Conservation (phyloP, 352 stramenopile genomes). For the Globisporangium alternatum region DNA sequence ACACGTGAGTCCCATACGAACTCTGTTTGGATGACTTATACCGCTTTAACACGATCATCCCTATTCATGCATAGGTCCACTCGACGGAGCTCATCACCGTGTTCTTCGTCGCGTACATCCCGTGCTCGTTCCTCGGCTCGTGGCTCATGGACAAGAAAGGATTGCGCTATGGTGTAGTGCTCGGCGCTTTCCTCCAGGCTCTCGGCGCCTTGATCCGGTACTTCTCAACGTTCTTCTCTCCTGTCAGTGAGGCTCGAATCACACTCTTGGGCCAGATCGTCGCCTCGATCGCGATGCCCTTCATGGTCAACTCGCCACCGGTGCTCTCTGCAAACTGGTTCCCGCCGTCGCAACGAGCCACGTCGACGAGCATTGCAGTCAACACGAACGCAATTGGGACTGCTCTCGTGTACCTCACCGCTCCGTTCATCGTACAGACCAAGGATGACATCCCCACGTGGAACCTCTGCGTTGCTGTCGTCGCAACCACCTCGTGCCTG, state of each 20-base stretch:
- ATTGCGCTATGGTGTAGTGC: slow-evolving; percentile 53
- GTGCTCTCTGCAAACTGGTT: slow-evolving; percentile 77
- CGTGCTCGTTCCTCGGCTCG: slow-evolving; percentile 75
- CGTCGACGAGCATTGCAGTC: slow-evolving; percentile 61
- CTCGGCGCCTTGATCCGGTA: slow-evolving; percentile 49
- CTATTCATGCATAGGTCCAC: slow-evolving; percentile 43
- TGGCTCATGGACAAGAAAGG: slow-evolving; percentile 83
- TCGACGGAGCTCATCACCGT: slow-evolving; percentile 71
- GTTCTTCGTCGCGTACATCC: slow-evolving; percentile 75
- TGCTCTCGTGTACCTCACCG: slow-evolving; percentile 50
- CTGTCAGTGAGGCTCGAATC: slow-evolving; percentile 26
- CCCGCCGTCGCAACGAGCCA: slow-evolving; percentile 51
- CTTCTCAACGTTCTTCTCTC: slow-evolving; percentile 26
- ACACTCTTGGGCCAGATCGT: slow-evolving; percentile 58
- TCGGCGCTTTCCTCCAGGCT: slow-evolving; percentile 55
- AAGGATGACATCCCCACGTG: slow-evolving; percentile 30
- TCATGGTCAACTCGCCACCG: slow-evolving; percentile 76
- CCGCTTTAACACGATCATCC: too few relatives aligned
- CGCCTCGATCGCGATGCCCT: slow-evolving; percentile 64
- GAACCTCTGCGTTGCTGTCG: slow-evolving; percentile 39
- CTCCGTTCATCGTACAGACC: slow-evolving; percentile 40
- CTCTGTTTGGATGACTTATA: too few relatives aligned
- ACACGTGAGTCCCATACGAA: slow-evolving; percentile 22
- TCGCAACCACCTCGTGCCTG: slow-evolving; percentile 21
- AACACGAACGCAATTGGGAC: slow-evolving; percentile 72